Evolutionary conservation across 2,329 filamentous ascomycete genomes (phyloP).

Genomic region (Chrysosporium queenslandicum): DNA sequence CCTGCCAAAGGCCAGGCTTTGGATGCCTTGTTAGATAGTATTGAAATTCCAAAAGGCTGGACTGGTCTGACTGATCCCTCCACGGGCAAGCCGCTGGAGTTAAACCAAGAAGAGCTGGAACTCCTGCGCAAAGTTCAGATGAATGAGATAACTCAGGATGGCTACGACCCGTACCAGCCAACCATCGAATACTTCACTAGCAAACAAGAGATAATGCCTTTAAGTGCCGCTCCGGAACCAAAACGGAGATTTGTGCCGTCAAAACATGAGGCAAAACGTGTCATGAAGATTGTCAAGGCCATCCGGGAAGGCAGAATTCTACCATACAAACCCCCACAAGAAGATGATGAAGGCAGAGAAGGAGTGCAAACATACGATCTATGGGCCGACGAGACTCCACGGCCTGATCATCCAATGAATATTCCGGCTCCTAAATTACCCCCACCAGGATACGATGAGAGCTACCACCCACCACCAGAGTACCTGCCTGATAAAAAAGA

Average conservation of each 20-base stretch:
- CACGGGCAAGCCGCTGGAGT: conserved; percentile 82
- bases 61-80: conserved; percentile 88
- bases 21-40: conserved; percentile 88
- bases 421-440: conserved; percentile 87
- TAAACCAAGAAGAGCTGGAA: conserved; percentile 80
- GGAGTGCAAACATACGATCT: conserved; percentile 72
- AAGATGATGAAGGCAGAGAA: conserved; percentile 62
- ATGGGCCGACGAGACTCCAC: conserved; percentile 83
- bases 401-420: conserved; percentile 81
- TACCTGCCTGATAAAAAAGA: conserved; percentile 83
- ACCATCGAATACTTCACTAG: conserved; percentile 91
- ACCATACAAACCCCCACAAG: conserved; percentile 70
- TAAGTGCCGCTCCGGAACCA: conserved; percentile 88
- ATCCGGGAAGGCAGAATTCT: conserved; percentile 90
- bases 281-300: conserved; percentile 94
- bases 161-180: conserved; percentile 88
- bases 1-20: conserved; percentile 88
- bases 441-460: conserved; percentile 88
- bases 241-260: conserved; percentile 93
- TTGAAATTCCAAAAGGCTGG: conserved; percentile 94
- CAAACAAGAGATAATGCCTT: conserved; percentile 82
- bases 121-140: conserved; percentile 79
- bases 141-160: conserved; percentile 77
- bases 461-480: conserved; percentile 90
- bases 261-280: conserved; percentile 89